A percentile compares a stretch with the other conserved stretches of the same genome.
Evolutionary conservation across 345 rosid species (phyloP).

Genomic region (Psidium guajava): DNA sequence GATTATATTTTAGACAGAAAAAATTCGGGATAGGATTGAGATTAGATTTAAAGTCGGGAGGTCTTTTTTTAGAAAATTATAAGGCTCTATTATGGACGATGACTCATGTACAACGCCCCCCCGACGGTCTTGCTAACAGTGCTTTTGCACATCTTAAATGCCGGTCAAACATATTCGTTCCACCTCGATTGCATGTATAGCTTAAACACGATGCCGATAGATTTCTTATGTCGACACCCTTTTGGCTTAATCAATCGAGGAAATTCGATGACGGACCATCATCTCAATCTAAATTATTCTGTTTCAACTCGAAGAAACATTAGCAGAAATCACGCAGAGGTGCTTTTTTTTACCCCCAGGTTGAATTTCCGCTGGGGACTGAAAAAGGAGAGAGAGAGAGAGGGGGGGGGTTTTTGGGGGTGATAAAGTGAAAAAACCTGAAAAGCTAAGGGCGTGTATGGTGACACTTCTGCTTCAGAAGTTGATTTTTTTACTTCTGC

Average conservation of each 20-base stretch:
- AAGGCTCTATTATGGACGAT: not conserved
- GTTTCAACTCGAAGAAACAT: not conserved
- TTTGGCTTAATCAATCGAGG: accelerated
- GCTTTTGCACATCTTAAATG: not conserved
- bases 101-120: not conserved
- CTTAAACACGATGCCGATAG: not conserved
- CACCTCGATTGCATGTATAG: not conserved
- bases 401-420: not conserved
- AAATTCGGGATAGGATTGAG: not conserved
- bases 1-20: not conserved
- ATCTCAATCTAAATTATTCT: not conserved
- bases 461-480: no score
- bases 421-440: not conserved
- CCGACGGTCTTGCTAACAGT: not conserved
- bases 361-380: not conserved
- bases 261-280: not conserved
- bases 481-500: no score
- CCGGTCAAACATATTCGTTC: accelerated
- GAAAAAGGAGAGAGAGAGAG: not conserved
- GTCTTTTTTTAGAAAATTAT: not conserved
- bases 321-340: not conserved
- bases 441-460: not conserved
- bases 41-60: not conserved
- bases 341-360: not conserved
- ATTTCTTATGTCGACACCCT: not conserved